These are phyloP conservation scores for Abelmoschus esculentus DNA, from an alignment of 345 rosid species.

Conservation along the genomic window DNA sequence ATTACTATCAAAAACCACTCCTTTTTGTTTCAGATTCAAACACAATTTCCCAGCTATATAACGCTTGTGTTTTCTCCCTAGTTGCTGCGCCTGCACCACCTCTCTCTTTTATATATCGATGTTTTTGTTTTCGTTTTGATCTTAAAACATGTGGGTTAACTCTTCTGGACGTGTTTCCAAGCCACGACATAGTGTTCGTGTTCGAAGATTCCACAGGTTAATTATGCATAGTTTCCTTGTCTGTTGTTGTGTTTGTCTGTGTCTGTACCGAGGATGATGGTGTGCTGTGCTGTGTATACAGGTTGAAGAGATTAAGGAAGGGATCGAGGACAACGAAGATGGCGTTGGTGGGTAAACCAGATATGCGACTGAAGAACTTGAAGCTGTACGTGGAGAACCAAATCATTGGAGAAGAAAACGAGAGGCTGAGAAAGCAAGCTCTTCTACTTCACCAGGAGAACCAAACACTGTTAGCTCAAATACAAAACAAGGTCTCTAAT, in stretches of 20 bases:
- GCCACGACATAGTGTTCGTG: slow-evolving; percentile 12
- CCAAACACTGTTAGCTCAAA: slow-evolving; percentile 39
- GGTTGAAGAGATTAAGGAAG: slow-evolving; percentile 27
- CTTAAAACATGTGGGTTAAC: slow-evolving; percentile 22
- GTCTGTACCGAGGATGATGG: background rate
- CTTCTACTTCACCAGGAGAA: slow-evolving; percentile 69
- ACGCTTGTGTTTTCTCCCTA: slow-evolving; percentile 1
- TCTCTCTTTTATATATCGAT: background rate
- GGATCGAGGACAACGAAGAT: slow-evolving; percentile 18
- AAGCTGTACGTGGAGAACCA: slow-evolving; percentile 61
- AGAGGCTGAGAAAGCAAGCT: slow-evolving; percentile 58
- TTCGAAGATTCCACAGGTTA: slow-evolving; percentile 27
- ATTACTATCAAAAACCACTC: slow-evolving; percentile 43
- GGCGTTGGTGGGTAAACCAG: slow-evolving; percentile 12
- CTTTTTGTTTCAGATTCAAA: background rate
- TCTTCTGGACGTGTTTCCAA: slow-evolving; percentile 22
- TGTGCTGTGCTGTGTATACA: background rate
- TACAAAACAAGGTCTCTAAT: slow-evolving; percentile 31
- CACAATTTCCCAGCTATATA: slow-evolving; percentile 25
- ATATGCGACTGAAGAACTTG: slow-evolving; percentile 51
- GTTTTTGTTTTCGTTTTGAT: background rate
- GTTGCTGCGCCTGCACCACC: slow-evolving; percentile 1
- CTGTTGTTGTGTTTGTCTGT: slow-evolving; percentile 7
- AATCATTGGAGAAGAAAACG: slow-evolving; percentile 57
- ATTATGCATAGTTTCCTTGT: slow-evolving; percentile 2